These are phyloP conservation scores for Spergularia azorica DNA, from an alignment of 179 eudicot genomes.

Conservation along the genomic window DNA sequence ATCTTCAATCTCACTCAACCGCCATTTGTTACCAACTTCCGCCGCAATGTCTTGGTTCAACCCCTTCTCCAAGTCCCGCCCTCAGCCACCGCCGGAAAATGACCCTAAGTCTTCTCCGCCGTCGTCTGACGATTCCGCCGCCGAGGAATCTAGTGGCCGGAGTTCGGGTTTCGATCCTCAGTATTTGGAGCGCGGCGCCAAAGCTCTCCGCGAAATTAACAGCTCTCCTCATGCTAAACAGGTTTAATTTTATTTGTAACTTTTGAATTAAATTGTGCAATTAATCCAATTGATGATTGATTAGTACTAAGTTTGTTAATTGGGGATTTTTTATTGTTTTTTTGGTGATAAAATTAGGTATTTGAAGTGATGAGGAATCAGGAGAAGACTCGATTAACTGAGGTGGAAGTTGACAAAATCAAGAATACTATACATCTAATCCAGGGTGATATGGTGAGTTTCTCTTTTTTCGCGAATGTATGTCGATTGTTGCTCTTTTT, in stretches of 20 bases:
- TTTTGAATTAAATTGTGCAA: no score
- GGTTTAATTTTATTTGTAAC: constrained; percentile 32
- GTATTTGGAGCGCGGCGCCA: constrained; percentile 75
- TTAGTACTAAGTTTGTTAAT: neutral
- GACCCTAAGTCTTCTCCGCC: constrained; percentile 31
- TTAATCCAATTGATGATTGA: neutral
- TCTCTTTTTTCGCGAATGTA: no score
- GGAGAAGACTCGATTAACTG: constrained; percentile 71
- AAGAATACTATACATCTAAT: constrained; percentile 59
- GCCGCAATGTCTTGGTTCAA: constrained; percentile 50
- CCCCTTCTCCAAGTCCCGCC: constrained; percentile 54
- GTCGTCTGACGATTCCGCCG: constrained; percentile 29
- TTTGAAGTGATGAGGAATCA: constrained; percentile 84
- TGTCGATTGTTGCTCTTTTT: no score
- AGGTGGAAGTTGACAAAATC: constrained; percentile 70
- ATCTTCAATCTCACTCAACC: constrained; percentile 37
- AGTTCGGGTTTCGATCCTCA: constrained; percentile 70
- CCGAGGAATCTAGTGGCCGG: constrained; percentile 29
- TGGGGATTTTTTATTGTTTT: neutral
- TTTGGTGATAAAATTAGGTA: constrained; percentile 37
- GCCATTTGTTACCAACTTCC: constrained; percentile 16
- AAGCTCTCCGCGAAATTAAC: constrained; percentile 74
- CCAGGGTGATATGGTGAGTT: constrained; percentile 46
- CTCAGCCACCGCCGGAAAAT: constrained; percentile 18
- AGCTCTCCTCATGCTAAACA: constrained; percentile 57